Base-by-base conservation (phyloP, 1,139 yeast genomes). In the Geotrichum aggregatum region DNA sequence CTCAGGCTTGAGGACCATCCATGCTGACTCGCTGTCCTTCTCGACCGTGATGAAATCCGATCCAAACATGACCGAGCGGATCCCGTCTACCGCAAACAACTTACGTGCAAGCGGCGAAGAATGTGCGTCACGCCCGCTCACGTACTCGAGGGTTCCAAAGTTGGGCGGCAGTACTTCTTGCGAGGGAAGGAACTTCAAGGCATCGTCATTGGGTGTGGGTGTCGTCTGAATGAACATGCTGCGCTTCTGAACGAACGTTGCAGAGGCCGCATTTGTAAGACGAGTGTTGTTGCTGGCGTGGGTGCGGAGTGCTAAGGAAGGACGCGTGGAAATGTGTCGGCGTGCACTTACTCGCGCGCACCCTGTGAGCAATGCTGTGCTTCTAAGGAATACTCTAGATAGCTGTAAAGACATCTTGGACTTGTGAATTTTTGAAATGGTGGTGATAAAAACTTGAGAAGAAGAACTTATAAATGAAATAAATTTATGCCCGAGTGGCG, bases 131-230 rank as follows among this genome's bases (percentile, higher is more conserved):
- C 85, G 70, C 5, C 96, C 80, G 52, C 83, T 77, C 26, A 88
- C 73, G 66, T 83, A 83, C 71, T 87, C 83, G 62, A 73, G 65
- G 6, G 64, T 58, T 36, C 65, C 67, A 21, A 63, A 59, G 14
- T 71, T 71, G 13, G 71, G 71, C 21, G 82, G 83, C 3, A 80
- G 70, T 14, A 80, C 77, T 50, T 76, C 74, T 47, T 79, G 82
- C 6, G 86, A 76, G 1, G 98, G 97, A 21, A 87, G 71, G 56
- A 89, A 92, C 71, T 92, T 92, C 56, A 92, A 73, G 0, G 98
- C 98, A 68, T 92, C 87, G 40, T 83, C 91, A 63, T 92, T 92
- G 3, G 98, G 98, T 0, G 98, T 92, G 2, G 86, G 71, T 13
- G 81, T 72, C 0, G 88, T 81, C 60, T 82, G 83, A 35, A 80